phyloP scores from a whole-genome alignment of 176 grass and related monocot genomes.

The Puya raimondii region DNA sequence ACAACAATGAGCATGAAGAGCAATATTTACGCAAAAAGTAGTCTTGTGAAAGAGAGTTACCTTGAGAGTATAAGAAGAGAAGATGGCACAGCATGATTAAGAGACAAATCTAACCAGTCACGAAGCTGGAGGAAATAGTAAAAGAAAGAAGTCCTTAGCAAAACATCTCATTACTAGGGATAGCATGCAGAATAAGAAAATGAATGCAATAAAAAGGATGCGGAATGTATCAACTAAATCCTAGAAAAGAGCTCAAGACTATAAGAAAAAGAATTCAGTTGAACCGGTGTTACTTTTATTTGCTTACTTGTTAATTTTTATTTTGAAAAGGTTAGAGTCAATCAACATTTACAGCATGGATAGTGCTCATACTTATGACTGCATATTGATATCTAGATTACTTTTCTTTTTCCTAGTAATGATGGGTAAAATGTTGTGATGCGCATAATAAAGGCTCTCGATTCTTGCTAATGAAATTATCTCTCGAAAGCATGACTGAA shows the following conservation, averaged over 20 bases:
- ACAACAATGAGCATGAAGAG: constrained; percentile 19
- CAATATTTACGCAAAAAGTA: constrained; percentile 6
- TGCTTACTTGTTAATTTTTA: neutral
- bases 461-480: constrained; percentile 4
- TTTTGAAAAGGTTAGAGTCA: neutral
- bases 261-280: neutral
- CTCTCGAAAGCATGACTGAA: constrained; percentile 8
- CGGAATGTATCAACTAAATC: neutral
- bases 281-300: neutral
- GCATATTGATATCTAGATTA: too few species aligned
- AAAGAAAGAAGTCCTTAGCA: constrained; percentile 10
- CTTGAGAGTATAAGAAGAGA: constrained; percentile 98
- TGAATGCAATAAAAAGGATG: neutral
- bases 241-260: neutral
- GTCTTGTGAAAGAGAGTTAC: constrained; percentile 25
- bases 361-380: too few species aligned
- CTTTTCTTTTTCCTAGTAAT: too few species aligned
- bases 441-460: neutral
- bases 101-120: constrained; percentile 95
- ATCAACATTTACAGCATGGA: neutral
- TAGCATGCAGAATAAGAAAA: neutral
- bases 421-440: too few species aligned
- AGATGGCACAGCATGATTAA: constrained; percentile 90
- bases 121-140: constrained; percentile 45
- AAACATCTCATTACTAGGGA: neutral